Conservation (phyloP, 768 basidiomycete genomes). For the Clitopilus hobsonii region DNA sequence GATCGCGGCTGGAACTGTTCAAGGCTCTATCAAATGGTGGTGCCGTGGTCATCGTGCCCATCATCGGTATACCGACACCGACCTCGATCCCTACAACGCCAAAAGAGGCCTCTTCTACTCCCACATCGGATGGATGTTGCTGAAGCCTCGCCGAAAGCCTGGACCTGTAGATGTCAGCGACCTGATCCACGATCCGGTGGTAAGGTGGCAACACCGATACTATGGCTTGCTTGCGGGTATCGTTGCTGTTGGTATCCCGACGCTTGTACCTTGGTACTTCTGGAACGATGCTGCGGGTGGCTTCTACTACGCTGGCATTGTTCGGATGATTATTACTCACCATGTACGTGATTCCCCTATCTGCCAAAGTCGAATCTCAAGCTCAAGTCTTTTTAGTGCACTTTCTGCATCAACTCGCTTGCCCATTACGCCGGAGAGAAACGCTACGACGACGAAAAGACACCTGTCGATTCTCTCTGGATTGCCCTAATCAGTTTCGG, state of each 20-base stretch:
- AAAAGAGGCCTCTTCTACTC: constrained; percentile 84
- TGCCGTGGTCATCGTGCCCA: constrained; percentile 95
- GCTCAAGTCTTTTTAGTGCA: no score
- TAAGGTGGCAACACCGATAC: constrained; percentile 84
- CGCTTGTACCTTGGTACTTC: constrained; percentile 65
- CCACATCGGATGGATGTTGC: constrained; percentile 89
- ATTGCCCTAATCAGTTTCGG: constrained; percentile 90
- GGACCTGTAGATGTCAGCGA: constrained; percentile 90
- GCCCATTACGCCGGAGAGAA: constrained; percentile 94
- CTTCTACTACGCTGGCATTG: constrained; percentile 77
- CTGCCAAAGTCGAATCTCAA: no score
- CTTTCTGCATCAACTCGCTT: constrained; percentile 95
- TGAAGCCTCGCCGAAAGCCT: constrained; percentile 86
- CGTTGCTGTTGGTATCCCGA: constrained; percentile 73
- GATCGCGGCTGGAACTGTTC: constrained; percentile 86
- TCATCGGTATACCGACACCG: constrained; percentile 95
- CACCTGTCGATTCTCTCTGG: constrained; percentile 82
- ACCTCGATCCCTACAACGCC: constrained; percentile 93
- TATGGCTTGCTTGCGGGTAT: constrained; percentile 66
- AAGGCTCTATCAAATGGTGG: constrained; percentile 99
- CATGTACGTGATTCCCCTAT: constrained; percentile 73
- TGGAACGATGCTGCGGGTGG: constrained; percentile 90
- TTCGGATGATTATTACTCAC: constrained; percentile 80
- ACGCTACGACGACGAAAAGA: constrained; percentile 93
- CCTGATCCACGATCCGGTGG: constrained; percentile 70